phyloP scores from a whole-genome alignment of 2,329 filamentous ascomycete species.

The Nigrograna mackinnonii region DNA sequence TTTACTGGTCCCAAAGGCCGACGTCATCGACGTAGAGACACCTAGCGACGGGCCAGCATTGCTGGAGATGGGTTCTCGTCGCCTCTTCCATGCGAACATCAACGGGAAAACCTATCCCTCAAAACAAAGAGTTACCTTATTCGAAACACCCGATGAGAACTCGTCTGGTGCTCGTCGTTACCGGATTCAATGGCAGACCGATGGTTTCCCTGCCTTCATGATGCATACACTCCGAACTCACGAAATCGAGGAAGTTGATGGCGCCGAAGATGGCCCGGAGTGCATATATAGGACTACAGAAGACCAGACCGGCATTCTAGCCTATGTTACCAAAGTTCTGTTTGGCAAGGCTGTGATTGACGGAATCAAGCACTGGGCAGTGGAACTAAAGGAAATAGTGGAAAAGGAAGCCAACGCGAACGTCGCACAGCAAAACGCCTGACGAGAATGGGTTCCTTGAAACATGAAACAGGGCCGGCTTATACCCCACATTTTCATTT shows the following conservation, averaged over 20 bases:
- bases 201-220: conserved; percentile 4
- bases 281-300: conserved; percentile 9
- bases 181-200: conserved; percentile 3
- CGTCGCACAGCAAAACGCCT: no score
- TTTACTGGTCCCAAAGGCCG: conserved; percentile 5
- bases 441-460: no score
- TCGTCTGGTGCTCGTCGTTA: background rate
- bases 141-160: conserved; percentile 1
- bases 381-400: conserved; percentile 5
- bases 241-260: conserved; percentile 7
- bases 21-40: background rate
- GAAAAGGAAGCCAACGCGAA: no score
- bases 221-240: conserved; percentile 3
- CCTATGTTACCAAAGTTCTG: conserved; percentile 3
- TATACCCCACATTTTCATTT: no score
- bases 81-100: conserved; percentile 2
- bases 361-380: conserved; percentile 6
- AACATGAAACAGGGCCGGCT: no score
- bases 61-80: background rate
- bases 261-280: conserved; percentile 1
- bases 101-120: background rate
- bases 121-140: conserved; percentile 3
- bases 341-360: conserved; percentile 5
- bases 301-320: conserved; percentile 7
- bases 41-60: background rate